These are phyloP conservation scores for Nissolia schottii DNA, from an alignment of 306 rosid species.

Conservation along the genomic window DNA sequence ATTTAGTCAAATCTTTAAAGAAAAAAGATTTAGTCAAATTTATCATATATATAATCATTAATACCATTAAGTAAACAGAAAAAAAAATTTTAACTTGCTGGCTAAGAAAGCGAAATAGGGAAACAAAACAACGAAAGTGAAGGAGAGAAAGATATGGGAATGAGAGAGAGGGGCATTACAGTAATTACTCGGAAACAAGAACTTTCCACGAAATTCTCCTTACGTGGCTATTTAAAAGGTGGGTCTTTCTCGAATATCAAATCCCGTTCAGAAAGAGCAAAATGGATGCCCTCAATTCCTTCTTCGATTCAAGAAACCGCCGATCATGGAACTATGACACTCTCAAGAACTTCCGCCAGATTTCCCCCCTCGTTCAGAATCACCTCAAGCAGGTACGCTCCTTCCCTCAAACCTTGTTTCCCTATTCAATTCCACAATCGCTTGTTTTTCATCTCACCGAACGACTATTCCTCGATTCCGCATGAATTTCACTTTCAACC, in stretches of 20 bases:
- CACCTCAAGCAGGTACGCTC: constrained; percentile 64
- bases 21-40: too few relatives aligned
- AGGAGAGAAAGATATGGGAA: neutral
- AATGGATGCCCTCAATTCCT: constrained; percentile 70
- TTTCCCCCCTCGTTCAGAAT: constrained; percentile 70
- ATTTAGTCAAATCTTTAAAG: too few relatives aligned
- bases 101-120: neutral
- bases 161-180: neutral
- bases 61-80: too few relatives aligned
- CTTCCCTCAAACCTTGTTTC: neutral
- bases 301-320: constrained; percentile 55
- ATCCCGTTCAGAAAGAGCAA: neutral
- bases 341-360: constrained; percentile 71
- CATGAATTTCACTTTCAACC: neutral
- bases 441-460: neutral
- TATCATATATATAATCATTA: too few relatives aligned
- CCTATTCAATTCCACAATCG: neutral
- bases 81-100: neutral
- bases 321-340: constrained; percentile 79
- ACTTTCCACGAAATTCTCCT: constrained; percentile 6
- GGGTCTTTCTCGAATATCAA: neutral
- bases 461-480: neutral
- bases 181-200: neutral
- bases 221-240: neutral
- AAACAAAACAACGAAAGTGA: neutral